phyloP scores from a whole-genome alignment of 306 rosid species.

The Dalbergia oliveri region DNA sequence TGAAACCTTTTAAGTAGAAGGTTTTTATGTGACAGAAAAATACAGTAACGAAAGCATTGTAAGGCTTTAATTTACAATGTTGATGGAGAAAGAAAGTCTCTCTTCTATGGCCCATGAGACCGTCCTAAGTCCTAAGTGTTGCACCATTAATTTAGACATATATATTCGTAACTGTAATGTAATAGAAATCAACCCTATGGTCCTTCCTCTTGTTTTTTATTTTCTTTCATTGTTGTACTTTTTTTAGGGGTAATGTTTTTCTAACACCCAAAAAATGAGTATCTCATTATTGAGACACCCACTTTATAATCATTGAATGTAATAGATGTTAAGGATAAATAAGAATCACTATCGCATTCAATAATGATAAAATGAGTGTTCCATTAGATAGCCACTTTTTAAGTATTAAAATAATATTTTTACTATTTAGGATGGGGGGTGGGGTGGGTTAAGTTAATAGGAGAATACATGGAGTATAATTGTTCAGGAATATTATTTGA shows the following conservation, averaged over 20 bases:
- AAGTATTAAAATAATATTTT: too few species aligned
- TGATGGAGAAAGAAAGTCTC: not conserved
- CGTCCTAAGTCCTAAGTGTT: slow-evolving; percentile 5
- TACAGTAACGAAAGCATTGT: too few species aligned
- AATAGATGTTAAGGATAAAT: too few species aligned
- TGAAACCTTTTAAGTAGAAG: not conserved
- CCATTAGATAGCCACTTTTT: too few species aligned
- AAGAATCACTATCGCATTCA: too few species aligned
- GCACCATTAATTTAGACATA: not conserved
- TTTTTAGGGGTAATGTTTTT: not conserved
- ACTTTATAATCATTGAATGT: too few species aligned
- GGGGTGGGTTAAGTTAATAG: not conserved
- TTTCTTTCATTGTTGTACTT: not conserved
- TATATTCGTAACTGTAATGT: too few species aligned
- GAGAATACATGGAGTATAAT: not conserved
- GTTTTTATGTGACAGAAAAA: not conserved
- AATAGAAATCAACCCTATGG: not conserved
- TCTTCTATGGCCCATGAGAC: not conserved
- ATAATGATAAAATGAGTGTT: too few species aligned
- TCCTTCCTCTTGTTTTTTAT: not conserved
- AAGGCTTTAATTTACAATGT: not conserved
- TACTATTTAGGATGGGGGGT: too few species aligned
- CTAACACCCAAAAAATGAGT: too few species aligned
- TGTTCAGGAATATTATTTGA: not conserved
- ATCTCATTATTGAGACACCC: too few species aligned